Base-by-base conservation (phyloP, 352 stramenopile genomes). In the Plasmopara viticola region DNA sequence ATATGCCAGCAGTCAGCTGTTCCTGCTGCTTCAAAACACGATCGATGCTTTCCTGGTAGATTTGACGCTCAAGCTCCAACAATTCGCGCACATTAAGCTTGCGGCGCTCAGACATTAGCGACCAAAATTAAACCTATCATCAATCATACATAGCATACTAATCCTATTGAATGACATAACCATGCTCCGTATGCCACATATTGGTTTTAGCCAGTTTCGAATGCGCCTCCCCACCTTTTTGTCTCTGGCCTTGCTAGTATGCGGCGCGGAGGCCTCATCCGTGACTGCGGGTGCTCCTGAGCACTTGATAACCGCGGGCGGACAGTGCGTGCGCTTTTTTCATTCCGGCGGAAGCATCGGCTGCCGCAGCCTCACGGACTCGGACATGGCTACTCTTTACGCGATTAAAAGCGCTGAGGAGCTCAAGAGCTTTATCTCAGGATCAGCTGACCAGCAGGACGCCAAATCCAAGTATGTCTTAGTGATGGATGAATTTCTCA, bases 31-130 rank as follows among this genome's bases (percentile, higher is more conserved):
- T 48, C 38, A 58, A 44, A 30, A 74, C 69, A n/a, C 69, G 74
- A 28, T 90, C 76, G 43, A 93, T 90, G 55, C 74, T 90, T 44
- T 93, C 78, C 62, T 93, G 78, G 53, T 90, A 90, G 28, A 93
- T 68, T 64, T 87, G 72, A 18, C 75, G 66, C 71, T 93, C 79
- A 35, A 90, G 67, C 62, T 90, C 80, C 56, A 90, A 66, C 61
- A 90, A 58, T 59, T 88, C 69, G 15, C 75, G 77, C 44, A 88
- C 80, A 35, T 75, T 85, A 33, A 82, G 72, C 49, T 62, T 44
- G 44, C 43, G 43, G 25, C 43, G 43, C 20, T 38, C 28, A 14
- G 43, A 8, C 31, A 35, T 35, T 5, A 18, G 37, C 25, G 15
- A 39, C 45, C 45, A 56, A 56, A 37, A 42, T 30, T 44, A 54